These are phyloP conservation scores for Croton setiger DNA, from an alignment of 441 rosid genomes.

Conservation along the genomic window DNA sequence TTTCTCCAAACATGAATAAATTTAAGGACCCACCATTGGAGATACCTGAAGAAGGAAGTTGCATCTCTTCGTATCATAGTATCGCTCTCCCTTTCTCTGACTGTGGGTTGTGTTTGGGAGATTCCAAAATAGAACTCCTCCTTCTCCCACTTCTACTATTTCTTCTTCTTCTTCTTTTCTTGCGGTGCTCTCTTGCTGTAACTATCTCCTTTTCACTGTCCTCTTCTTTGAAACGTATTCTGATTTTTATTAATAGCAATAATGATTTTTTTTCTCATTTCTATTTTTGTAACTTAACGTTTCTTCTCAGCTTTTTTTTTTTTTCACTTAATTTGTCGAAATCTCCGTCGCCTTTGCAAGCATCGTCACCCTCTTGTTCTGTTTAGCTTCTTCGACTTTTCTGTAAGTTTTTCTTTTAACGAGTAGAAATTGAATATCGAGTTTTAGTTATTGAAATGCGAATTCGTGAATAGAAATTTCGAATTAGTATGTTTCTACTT, in stretches of 20 bases:
- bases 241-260: not conserved
- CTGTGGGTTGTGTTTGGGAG: too few relatives aligned
- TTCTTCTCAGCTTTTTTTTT: not conserved
- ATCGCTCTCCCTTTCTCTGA: not conserved
- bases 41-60: not conserved
- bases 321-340: not conserved
- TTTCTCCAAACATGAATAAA: too few relatives aligned
- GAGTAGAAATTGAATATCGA: not conserved
- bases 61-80: not conserved
- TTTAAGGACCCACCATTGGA: not conserved
- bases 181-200: not conserved
- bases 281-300: not conserved
- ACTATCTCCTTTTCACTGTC: not conserved
- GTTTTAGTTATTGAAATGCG: not conserved
- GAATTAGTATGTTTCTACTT: not conserved
- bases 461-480: too few relatives aligned
- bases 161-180: not conserved
- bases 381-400: not conserved
- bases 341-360: not conserved
- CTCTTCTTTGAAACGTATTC: not conserved
- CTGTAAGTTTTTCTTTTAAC: not conserved
- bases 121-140: not conserved
- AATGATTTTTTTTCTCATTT: not conserved
- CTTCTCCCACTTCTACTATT: not conserved
- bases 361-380: not conserved